These are phyloP conservation scores for Amanita pallidorosea DNA, from an alignment of 768 basidiomycete species.

Conservation along the genomic window DNA sequence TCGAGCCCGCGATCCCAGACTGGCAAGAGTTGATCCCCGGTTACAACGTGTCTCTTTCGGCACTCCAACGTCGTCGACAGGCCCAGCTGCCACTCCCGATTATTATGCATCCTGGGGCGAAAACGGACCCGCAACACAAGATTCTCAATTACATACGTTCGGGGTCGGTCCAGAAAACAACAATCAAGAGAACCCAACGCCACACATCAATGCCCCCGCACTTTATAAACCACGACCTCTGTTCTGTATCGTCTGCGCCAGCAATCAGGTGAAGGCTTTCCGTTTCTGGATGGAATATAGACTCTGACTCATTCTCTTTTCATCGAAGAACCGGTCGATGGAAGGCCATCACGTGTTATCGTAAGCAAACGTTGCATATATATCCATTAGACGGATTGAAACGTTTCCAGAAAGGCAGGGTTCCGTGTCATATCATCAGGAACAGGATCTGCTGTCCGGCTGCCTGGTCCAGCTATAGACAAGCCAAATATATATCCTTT, in stretches of 20 bases:
- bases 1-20: conserved; percentile 10
- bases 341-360: conserved; percentile 88
- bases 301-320: too few relatives aligned
- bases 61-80: conserved; percentile 27
- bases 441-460: conserved; percentile 92
- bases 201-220: not conserved
- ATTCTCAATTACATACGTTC: not conserved
- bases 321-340: conserved; percentile 89
- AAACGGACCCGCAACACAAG: conserved; percentile 12
- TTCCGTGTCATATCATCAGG: conserved; percentile 89
- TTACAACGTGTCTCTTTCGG: conserved; percentile 37
- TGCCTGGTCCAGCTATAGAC: conserved; percentile 94
- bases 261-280: conserved; percentile 93
- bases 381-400: conserved; percentile 5
- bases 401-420: conserved; percentile 64
- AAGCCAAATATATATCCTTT: conserved; percentile 96
- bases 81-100: conserved; percentile 12
- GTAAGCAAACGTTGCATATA: conserved; percentile 36
- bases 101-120: conserved; percentile 16
- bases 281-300: conserved; percentile 1
- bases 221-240: conserved; percentile 61
- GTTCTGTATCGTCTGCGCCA: conserved; percentile 99
- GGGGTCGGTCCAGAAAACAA: not conserved
- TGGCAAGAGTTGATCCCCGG: conserved; percentile 61
- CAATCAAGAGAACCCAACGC: not conserved